Percentiles rank a stretch among this genome's conserved stretches.
Conservation (phyloP, 208 protist species). For the Leishmania arabica region DNA sequence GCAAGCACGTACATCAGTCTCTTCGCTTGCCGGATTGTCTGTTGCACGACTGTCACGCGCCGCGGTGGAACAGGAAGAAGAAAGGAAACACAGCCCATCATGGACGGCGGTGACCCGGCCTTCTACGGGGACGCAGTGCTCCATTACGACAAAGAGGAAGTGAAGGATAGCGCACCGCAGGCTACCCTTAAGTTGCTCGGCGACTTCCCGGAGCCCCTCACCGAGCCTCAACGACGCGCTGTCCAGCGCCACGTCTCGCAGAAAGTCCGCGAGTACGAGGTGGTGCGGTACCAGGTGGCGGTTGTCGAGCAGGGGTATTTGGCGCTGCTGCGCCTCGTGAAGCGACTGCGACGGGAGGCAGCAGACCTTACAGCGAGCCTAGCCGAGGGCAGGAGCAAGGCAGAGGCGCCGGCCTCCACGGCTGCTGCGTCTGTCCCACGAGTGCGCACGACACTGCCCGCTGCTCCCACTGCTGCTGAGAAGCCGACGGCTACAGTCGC, state of each 20-base stretch:
- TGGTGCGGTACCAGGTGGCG: constrained; percentile 38
- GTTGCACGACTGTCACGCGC: neutral
- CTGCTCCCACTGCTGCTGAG: neutral
- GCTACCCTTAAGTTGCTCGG: constrained; percentile 36
- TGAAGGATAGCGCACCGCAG: constrained; percentile 18
- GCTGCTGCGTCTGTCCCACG: neutral
- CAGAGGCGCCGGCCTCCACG: neutral
- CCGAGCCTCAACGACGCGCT: constrained; percentile 39
- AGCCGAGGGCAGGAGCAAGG: constrained; percentile 7
- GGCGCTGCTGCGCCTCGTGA: constrained; percentile 47
- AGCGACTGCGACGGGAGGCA: constrained; percentile 45
- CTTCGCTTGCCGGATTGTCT: neutral
- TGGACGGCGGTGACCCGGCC: constrained; percentile 13
- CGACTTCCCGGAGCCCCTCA: constrained; percentile 79
- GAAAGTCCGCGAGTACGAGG: constrained; percentile 41
- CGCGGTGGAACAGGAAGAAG: neutral
- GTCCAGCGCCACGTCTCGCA: constrained; percentile 46
- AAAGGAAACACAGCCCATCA: neutral
- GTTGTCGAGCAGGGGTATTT: constrained; percentile 50
- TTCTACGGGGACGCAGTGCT: constrained; percentile 19
- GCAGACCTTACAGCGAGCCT: constrained; percentile 32
- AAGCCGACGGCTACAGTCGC: neutral
- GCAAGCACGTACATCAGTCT: neutral
- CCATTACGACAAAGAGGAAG: constrained; percentile 6
- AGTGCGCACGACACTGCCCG: neutral